A percentile compares a stretch with the other conserved stretches of the same genome.
Evolutionary conservation across 768 basidiomycete genomes (phyloP).

Genomic region (Rickenella mellea): DNA sequence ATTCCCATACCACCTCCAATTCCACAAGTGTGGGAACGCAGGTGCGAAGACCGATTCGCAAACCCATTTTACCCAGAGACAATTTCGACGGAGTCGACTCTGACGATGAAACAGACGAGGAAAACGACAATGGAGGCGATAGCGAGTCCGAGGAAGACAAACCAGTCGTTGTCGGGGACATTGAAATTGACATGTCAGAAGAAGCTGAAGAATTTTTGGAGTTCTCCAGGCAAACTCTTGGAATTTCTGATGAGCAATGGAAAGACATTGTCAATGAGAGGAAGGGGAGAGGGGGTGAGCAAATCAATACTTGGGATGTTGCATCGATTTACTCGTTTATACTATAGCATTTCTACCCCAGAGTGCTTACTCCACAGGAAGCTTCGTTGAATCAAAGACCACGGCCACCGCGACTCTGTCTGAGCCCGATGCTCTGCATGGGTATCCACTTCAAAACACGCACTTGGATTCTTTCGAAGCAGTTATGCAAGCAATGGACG

Average conservation of each 20-base stretch:
- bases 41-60: slow-evolving; percentile 43
- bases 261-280: slow-evolving; percentile 75
- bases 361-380: slow-evolving; percentile 7
- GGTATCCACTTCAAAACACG: slow-evolving; percentile 32
- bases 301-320: neutral
- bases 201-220: slow-evolving; percentile 94
- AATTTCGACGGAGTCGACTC: slow-evolving; percentile 90
- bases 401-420: neutral
- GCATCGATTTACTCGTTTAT: slow-evolving; percentile 3
- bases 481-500: slow-evolving; percentile 94
- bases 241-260: slow-evolving; percentile 88
- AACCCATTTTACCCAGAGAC: slow-evolving; percentile 74
- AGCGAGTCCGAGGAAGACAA: slow-evolving; percentile 67
- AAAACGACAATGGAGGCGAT: slow-evolving; percentile 37
- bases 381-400: slow-evolving; percentile 4
- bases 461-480: slow-evolving; percentile 88
- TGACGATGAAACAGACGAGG: slow-evolving; percentile 76
- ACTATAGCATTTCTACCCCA: slow-evolving; percentile 51
- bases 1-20: neutral
- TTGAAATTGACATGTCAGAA: slow-evolving; percentile 85
- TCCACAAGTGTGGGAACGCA: slow-evolving; percentile 9
- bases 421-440: slow-evolving; percentile 8
- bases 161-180: slow-evolving; percentile 76
- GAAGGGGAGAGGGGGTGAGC: slow-evolving; percentile 71
- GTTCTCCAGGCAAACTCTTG: slow-evolving; percentile 87